Evolutionary conservation across 2,329 filamentous ascomycete genomes (phyloP), one percentile per base, ranked within the genome.

Genomic region (Ceratocystis colombiana): DNA sequence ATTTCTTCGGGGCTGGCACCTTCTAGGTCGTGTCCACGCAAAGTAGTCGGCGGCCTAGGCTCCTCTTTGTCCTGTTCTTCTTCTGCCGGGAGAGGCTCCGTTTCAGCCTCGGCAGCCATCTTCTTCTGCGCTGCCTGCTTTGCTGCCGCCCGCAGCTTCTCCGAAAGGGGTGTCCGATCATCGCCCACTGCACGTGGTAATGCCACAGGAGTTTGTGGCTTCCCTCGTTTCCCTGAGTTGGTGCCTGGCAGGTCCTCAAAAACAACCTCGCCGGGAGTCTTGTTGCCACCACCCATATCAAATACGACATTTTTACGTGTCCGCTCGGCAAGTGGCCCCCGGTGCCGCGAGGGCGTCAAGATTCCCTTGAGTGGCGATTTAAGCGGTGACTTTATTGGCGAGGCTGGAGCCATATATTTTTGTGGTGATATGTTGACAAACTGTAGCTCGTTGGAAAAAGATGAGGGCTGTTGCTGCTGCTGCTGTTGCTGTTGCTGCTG

Each of bases 241-340:
- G 75, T 76, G 15, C 75, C 76, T 1, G 79, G 77, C 41, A 82
- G 71, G 66, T 84, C 82, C 45, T 80, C 79, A 65, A 84, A 83
- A 62, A 77, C 80, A 0, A 82, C 73, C 59, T 83, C 80, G 10
- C 73, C 73, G 22, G 53, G 71, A n/a, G 50, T 68, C 69, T 30
- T 72, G 68, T 8, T 69, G 69, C 44, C 71, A 69, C 30, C 69
- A 70, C 45, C 71, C 33, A 70, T 69, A 17, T 79, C 76, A 70
- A 86, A 86, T 0, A 77, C 79, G 15, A 86, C 84, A 69, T 74
- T 85, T 73, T 86, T 86, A 15, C 74, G 77, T 20, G 73, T 72
- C 20, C 72, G 73, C 28, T 63, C 75, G 69, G 71, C 77, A 22
- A 67, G 64, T 22, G 68, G 61, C 48, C 72, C 73, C 7, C 68